Conservation (phyloP, 768 basidiomycete species). For the Mycena vitilis region DNA sequence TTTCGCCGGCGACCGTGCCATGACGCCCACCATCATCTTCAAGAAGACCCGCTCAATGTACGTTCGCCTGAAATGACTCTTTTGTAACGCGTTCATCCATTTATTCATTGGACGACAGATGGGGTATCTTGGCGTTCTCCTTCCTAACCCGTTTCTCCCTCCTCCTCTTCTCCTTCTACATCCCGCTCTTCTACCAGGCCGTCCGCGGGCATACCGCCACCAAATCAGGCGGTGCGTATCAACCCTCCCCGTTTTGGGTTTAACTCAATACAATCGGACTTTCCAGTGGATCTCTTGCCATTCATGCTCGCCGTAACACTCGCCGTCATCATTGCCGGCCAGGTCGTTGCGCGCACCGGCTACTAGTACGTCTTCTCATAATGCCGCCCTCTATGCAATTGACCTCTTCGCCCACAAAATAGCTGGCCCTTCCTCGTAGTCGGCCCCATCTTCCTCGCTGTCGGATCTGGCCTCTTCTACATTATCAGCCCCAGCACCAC, state of each 20-base stretch:
- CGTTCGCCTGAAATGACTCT: neutral
- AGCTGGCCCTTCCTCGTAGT: conserved; percentile 26
- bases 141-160: conserved; percentile 25
- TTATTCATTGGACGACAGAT: neutral
- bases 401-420: too few species aligned
- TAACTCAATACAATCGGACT: too few species aligned
- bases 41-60: conserved; percentile 18
- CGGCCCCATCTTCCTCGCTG: conserved; percentile 26
- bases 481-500: conserved; percentile 16
- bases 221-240: conserved; percentile 28
- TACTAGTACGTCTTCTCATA: conserved; percentile 12
- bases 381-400: too few species aligned
- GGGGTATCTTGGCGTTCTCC: conserved; percentile 18
- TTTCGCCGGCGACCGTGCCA: conserved; percentile 13
- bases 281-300: too few species aligned
- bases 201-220: conserved; percentile 22
- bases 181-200: conserved; percentile 37
- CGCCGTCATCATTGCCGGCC: conserved; percentile 21
- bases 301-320: neutral
- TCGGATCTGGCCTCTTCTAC: conserved; percentile 32
- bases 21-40: conserved; percentile 22
- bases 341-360: conserved; percentile 15
- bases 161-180: conserved; percentile 33
- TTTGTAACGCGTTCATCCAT: too few species aligned
- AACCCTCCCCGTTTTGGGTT: too few species aligned